Evolutionary conservation across 2,329 filamentous ascomycete genomes (phyloP), one percentile per base, ranked within the genome.

Genomic region (Periconia digitata): DNA sequence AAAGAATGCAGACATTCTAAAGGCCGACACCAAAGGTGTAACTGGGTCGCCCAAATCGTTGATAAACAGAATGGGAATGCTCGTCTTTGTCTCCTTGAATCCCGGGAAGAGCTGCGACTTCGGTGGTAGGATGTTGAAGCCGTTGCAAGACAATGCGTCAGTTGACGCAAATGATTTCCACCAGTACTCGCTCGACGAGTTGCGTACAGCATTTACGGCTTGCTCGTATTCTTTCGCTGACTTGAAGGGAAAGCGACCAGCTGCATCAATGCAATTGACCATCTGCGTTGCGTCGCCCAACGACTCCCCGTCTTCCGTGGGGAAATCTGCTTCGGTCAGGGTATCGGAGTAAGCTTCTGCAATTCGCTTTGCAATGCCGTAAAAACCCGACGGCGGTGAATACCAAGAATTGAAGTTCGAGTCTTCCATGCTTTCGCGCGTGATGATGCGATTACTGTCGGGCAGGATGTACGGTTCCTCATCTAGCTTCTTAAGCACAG

Each of bases 401-500:
- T 38, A 38, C 16, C 10, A 8, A 6, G 3, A 3, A 7, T 38
- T 16, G 35, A 38, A 38, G 6, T 17, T 21, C 13, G 10, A 12
- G 4, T 16, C 4, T 10, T 17, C 35, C n/a, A 38, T 17, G 6
- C 12, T 10, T 4, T 6, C 3, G 35, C 35, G 35, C 13, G 35
- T 38, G 18, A 38, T 17, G 35, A 38, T 39, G 20, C 16, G 4
- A 49, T 15, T 3, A 15, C 10, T 32, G 3, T 32, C 27, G 10
- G 27, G n/a, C 4, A 32, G 4, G 3, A 5, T 3, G 7, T 21
- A 10, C 10, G 49, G 43, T 12, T 76, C 72, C 8, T 44, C 42
- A 17, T 50, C 40, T 1, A 57, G 45, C 12, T 32, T 43, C 1
- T 35, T 15, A 21, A 57, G 41, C 3, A 53, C 35, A 10, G 32